Percentiles rank a stretch among this genome's conserved stretches.
These are phyloP conservation scores for Penicillium sp. DNA, from an alignment of 2,329 filamentous ascomycete species.

Conservation along the genomic window DNA sequence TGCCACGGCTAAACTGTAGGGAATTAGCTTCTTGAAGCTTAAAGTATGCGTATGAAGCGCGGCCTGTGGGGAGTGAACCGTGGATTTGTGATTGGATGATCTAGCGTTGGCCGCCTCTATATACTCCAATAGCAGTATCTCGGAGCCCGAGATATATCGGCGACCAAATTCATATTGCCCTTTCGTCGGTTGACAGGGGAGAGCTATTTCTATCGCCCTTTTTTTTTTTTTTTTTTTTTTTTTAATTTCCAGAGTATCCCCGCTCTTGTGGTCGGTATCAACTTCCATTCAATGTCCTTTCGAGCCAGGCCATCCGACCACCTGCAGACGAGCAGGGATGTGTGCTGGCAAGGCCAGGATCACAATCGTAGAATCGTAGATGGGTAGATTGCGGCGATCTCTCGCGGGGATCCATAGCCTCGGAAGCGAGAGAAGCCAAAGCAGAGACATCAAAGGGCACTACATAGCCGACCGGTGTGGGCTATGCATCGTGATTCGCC, in stretches of 20 bases:
- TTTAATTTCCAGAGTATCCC: background rate
- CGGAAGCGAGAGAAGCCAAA: constrained; percentile 12
- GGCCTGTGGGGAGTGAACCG: background rate
- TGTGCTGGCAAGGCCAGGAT: background rate
- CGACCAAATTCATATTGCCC: background rate
- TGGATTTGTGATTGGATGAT: background rate
- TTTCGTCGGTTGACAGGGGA: background rate
- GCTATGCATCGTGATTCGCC: constrained; percentile 14
- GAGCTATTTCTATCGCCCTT: background rate
- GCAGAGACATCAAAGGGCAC: background rate
- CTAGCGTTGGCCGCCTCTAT: background rate
- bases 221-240: too few species aligned
- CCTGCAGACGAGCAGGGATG: background rate
- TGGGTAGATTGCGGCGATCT: constrained; percentile 3
- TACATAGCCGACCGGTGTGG: constrained; percentile 16
- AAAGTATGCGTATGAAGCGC: background rate
- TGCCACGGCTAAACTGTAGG: constrained; percentile 33
- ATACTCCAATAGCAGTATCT: background rate
- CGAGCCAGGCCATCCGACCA: background rate
- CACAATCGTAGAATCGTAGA: background rate
- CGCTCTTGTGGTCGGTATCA: background rate
- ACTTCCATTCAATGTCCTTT: background rate
- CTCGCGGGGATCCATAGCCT: constrained; percentile 15
- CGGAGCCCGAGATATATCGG: background rate
- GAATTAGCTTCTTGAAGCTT: background rate